A percentile compares a stretch with the other conserved stretches of the same genome.
phyloP scores from a whole-genome alignment of 371 early-diverging fungal genomes.

The Rhizopus delemar region DNA sequence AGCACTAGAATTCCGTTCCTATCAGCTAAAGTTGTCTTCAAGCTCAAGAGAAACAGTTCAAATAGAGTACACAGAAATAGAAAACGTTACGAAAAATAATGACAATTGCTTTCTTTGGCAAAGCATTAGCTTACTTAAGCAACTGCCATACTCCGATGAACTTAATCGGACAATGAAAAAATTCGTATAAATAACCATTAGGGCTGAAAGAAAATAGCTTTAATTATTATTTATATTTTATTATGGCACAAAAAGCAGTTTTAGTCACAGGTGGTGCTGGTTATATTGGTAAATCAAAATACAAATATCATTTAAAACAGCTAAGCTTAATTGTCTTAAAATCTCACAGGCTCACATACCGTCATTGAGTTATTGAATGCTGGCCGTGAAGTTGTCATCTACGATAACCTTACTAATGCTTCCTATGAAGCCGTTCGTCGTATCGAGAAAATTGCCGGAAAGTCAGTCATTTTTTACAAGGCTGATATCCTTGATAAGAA shows the following conservation, averaged over 20 bases:
- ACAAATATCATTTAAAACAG: background rate
- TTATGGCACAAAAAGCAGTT: slow-evolving; percentile 23
- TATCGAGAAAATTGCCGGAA: slow-evolving; percentile 63
- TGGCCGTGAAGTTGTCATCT: slow-evolving; percentile 72
- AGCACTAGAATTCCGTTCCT: too few species aligned
- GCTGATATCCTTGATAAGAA: slow-evolving; percentile 70
- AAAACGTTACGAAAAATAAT: too few species aligned
- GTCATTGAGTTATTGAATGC: slow-evolving; percentile 77
- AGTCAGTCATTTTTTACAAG: slow-evolving; percentile 67
- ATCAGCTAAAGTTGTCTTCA: too few species aligned
- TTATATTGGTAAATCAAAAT: slow-evolving; percentile 44
- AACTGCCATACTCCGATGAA: background rate
- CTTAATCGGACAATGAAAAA: background rate
- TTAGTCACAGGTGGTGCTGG: slow-evolving; percentile 53
- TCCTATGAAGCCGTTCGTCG: slow-evolving; percentile 70
- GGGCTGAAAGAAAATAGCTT: background rate
- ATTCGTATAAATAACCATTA: background rate
- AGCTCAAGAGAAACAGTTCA: too few species aligned
- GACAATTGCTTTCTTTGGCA: too few species aligned
- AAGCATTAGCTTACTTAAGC: slow-evolving; percentile 1
- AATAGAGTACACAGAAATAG: too few species aligned
- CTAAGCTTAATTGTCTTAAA: background rate
- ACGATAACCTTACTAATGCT: slow-evolving; percentile 85
- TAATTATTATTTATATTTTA: background rate
- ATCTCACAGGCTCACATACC: slow-evolving; percentile 82